Conservation (phyloP, 2,329 filamentous ascomycete species). For the Claviceps cyperi region DNA sequence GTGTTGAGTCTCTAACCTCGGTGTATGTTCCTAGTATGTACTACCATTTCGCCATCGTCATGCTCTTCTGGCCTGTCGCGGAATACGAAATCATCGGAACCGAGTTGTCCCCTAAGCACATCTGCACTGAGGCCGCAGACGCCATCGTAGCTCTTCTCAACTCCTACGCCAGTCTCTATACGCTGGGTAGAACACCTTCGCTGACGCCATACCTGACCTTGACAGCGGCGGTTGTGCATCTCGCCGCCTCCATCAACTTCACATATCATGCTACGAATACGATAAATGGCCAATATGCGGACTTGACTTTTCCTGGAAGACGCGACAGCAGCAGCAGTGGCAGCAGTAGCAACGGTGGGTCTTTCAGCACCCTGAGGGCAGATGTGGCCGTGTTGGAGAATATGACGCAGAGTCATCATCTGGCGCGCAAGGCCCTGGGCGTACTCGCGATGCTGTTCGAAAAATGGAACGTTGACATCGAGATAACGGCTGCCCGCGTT, state of each 20-base stretch:
- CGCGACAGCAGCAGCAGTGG: no score
- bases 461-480: slow-evolving; percentile 41
- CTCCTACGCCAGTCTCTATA: slow-evolving; percentile 43
- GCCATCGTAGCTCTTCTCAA: slow-evolving; percentile 39
- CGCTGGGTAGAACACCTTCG: slow-evolving; percentile 38
- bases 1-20: background rate
- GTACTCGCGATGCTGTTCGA: slow-evolving; percentile 40
- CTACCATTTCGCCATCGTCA: slow-evolving; percentile 50
- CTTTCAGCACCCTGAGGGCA: slow-evolving; percentile 29
- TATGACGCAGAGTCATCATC: slow-evolving; percentile 45
- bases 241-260: slow-evolving; percentile 24
- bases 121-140: slow-evolving; percentile 47
- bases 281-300: background rate
- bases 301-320: background rate
- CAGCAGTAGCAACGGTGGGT: background rate
- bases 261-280: background rate
- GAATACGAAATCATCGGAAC: slow-evolving; percentile 47
- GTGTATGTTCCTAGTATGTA: slow-evolving; percentile 39
- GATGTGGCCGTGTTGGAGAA: slow-evolving; percentile 42
- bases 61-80: slow-evolving; percentile 58
- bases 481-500: slow-evolving; percentile 21
- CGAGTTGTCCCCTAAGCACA: slow-evolving; percentile 45
- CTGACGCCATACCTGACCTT: slow-evolving; percentile 46
- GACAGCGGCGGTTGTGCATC: slow-evolving; percentile 42
- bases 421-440: slow-evolving; percentile 42